Conservation (phyloP, 768 basidiomycete genomes). For the Hypholoma fasciculare region DNA sequence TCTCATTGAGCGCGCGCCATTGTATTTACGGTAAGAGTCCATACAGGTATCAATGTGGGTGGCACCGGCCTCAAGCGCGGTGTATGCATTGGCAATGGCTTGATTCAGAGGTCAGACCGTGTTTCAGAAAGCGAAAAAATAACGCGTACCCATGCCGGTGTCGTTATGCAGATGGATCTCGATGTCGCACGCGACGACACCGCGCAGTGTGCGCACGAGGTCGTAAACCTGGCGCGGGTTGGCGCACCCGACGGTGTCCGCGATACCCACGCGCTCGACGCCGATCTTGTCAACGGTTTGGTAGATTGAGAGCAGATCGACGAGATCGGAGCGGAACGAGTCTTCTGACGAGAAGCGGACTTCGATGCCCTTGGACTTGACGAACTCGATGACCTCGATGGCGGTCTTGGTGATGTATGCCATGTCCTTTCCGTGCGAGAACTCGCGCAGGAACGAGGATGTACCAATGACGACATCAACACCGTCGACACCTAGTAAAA, state of each 20-base stretch:
- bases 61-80: conserved; percentile 96
- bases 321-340: conserved; percentile 99
- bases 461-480: conserved; percentile 99
- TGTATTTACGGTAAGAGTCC: conserved; percentile 21
- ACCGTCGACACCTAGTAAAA: conserved; percentile 83
- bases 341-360: conserved; percentile 99
- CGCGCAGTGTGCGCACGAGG: conserved; percentile 91
- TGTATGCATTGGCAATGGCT: conserved; percentile 98
- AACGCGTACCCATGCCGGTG: conserved; percentile 83
- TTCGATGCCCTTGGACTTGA: conserved; percentile 99
- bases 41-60: conserved; percentile 97
- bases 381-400: conserved; percentile 97
- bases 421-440: conserved; percentile 99
- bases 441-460: conserved; percentile 98
- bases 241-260: conserved; percentile 98
- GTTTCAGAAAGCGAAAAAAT: background rate
- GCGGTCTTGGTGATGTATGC: conserved; percentile 98
- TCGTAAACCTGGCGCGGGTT: conserved; percentile 99
- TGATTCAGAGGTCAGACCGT: background rate
- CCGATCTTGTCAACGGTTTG: conserved; percentile 99
- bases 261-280: conserved; percentile 97
- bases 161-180: conserved; percentile 99
- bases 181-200: conserved; percentile 97
- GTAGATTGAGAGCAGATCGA: conserved; percentile 98
- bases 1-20: background rate